Evolutionary conservation across 1,139 yeast genomes (phyloP).

Genomic region (Meyerozyma elateridarum): DNA sequence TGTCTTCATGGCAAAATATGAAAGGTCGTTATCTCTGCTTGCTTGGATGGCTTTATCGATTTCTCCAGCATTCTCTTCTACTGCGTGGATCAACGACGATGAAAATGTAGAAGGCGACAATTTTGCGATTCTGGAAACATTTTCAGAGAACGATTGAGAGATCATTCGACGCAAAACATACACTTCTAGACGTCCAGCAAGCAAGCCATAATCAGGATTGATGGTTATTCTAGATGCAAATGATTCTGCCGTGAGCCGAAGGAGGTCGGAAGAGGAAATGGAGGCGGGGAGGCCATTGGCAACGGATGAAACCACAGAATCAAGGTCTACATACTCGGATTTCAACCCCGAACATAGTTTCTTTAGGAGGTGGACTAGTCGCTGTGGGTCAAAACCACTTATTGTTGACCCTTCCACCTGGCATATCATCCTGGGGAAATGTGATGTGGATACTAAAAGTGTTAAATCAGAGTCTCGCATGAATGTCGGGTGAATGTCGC

Average conservation of each 20-base stretch:
- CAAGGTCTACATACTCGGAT: constrained; percentile 16
- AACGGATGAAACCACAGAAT: constrained; percentile 20
- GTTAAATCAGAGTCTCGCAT: too few relatives aligned
- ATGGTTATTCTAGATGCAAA: constrained; percentile 40
- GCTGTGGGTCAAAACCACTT: neutral
- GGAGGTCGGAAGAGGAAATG: constrained; percentile 28
- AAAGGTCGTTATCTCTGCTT: constrained; percentile 59
- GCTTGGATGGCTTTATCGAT: constrained; percentile 8
- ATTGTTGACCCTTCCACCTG: neutral
- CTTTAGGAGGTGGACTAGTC: neutral
- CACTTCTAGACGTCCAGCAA: constrained; percentile 45
- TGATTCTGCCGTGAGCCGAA: constrained; percentile 38
- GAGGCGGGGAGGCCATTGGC: constrained; percentile 29
- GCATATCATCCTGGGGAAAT: too few relatives aligned
- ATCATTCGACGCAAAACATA: neutral
- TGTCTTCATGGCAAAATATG: constrained; percentile 85
- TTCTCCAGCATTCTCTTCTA: constrained; percentile 5
- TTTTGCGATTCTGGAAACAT: constrained; percentile 2
- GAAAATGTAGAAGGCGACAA: neutral
- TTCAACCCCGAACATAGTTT: constrained; percentile 15
- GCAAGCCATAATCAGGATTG: constrained; percentile 43
- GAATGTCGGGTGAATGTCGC: too few relatives aligned
- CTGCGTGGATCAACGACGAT: constrained; percentile 1
- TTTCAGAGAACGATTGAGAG: neutral
- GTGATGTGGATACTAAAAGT: too few relatives aligned